Base-by-base conservation (phyloP, 148 eudicot genomes). In the Drosera capensis region DNA sequence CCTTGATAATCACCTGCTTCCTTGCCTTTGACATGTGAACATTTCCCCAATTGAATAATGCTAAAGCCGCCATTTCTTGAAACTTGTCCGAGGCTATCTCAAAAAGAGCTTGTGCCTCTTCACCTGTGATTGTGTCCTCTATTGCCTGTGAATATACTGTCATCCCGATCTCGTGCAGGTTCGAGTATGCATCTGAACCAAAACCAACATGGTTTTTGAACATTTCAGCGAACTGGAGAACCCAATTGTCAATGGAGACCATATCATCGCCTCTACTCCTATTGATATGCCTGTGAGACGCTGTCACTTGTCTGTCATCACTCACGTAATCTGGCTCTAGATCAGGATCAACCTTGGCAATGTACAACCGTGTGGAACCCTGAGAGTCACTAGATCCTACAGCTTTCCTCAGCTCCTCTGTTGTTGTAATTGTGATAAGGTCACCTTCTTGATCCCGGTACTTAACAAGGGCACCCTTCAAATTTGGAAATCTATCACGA, bases 151-250 rank as follows among this genome's bases (percentile, higher is more conserved):
- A 80, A 54, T 90, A 80, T 8, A 90, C 58, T 55, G 78, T 76
- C 93, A 73, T 83, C 26, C 93, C 97, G 17, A 78, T 42, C 62
- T 76, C 95, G 38, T 90, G 97, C 45, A 84, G 72, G 66, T 80
- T 85, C 74, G 84, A 66, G 62, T 78, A 84, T 1, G 87, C 68
- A 57, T 84, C 97, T 12, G 76, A 90, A 49, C 84, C 95, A 47
- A 90, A 77, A 43, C 97, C 97, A n/a, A 84, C 93, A 62, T 83
- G 93, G 38, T 77, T 74, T 66, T 90, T 90, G 66, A 90, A 90
- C 13, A 90, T 57, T 64, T 70, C 66, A 0, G 97, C 87, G 64
- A 90, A 90, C 45, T 84, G 93, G 43, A 90, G 45, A 18, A 90
- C 71, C 97, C 97, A 90, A 49, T 77, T 72, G 43, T 80, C 94